Conservation (phyloP, 2,329 filamentous ascomycete species). For the Talaromyces sp. region DNA sequence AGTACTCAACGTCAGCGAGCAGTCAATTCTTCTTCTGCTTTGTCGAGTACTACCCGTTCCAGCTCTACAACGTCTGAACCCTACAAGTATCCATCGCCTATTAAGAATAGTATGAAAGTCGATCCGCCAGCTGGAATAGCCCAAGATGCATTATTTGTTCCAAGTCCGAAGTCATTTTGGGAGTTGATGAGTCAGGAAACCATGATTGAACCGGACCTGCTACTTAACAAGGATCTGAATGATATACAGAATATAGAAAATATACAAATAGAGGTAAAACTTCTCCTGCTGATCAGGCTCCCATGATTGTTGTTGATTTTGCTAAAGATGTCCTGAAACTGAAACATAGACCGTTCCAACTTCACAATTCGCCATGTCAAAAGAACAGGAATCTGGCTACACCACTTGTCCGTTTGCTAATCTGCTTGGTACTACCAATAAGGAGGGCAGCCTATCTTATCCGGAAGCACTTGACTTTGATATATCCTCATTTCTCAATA, state of each 20-base stretch:
- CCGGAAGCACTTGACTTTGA: background rate
- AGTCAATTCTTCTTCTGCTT: background rate
- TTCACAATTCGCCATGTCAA: background rate
- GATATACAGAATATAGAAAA: background rate
- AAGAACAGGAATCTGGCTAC: background rate
- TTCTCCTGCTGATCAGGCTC: background rate
- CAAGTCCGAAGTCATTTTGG: background rate
- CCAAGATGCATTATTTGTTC: background rate
- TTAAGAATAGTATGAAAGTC: background rate
- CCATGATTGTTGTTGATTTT: background rate
- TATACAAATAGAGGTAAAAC: background rate
- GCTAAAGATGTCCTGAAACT: background rate
- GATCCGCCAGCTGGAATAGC: background rate
- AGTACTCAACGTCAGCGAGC: background rate
- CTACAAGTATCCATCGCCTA: background rate
- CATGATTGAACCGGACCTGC: background rate
- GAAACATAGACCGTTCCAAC: background rate
- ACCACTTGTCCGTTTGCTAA: background rate
- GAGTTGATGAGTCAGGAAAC: background rate
- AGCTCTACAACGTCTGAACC: background rate
- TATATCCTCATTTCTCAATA: background rate
- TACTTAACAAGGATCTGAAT: background rate
- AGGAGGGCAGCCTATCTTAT: background rate
- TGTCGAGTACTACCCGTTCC: background rate
- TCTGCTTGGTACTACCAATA: background rate